Evolutionary conservation across 495 filamentous ascomycete genomes (phyloP), one percentile per base, ranked within the genome.

Genomic region (Cercophora scortea): DNA sequence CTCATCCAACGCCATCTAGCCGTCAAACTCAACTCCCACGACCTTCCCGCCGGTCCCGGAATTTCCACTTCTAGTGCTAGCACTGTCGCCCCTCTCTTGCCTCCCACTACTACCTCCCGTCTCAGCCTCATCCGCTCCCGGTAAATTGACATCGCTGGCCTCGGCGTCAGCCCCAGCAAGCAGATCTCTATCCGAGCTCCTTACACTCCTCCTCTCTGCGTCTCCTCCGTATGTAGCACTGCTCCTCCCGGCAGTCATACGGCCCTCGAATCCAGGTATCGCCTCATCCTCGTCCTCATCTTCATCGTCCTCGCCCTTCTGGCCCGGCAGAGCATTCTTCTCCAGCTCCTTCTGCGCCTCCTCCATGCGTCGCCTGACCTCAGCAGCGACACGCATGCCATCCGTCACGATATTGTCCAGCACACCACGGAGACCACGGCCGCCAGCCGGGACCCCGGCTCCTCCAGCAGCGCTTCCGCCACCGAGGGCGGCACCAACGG

Each of bases 401-500:
- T 98, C 93, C 5, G 86, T 90, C 54, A 96, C 93, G 54, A 98
- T 96, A 59, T 95, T 95, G 67, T 98, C 93, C 10, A 98, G 70
- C 48, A 98, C 91, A 13, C 93, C 93, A 33, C 93, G 78, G 8
- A 98, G 76, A 10, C 93, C 89, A 51, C 89, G 89, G 8, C 82
- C 79, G 0, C 87, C 85, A 5, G 69, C 73, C 2, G 71, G 71
- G 15, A 71, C 70, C 8, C 72, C 73, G n/a, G 71, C 71, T 15
- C 68, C 68, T 16, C 45, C 47, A 9, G 40, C 45, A 19, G 53
- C 32, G 60, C 63, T 9, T 67, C 66, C 32, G 68, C 69, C 32
- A 70, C 65, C 19, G 68, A 67, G 36, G 62, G 64, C 47, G 49
- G 56, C 46, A 60, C 66, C 59, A 57, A 64, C 50, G 79, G 58